Conservation (phyloP, 257 asterid species). For the Capsicum baccatum region DNA sequence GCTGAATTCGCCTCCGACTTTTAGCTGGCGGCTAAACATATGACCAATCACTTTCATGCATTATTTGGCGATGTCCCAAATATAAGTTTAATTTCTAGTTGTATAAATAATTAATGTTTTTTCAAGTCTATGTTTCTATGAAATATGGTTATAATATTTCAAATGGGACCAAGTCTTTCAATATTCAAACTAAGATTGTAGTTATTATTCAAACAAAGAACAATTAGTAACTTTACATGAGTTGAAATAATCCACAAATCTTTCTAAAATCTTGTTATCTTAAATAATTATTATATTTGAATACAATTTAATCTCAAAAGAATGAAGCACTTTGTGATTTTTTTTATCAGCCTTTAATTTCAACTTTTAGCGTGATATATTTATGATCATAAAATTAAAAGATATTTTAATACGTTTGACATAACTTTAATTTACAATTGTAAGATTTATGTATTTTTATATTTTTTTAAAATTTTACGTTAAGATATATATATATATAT, state of each 20-base stretch:
- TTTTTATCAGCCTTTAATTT: no score
- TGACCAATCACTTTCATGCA: not conserved
- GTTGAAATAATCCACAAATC: not conserved
- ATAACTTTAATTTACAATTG: no score
- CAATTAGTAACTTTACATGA: not conserved
- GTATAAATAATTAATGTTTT: not conserved
- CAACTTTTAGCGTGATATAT: no score
- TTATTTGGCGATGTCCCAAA: not conserved
- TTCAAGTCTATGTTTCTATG: not conserved
- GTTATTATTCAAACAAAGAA: not conserved
- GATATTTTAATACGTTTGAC: no score
- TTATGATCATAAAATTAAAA: no score
- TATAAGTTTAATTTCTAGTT: not conserved
- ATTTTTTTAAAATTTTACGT: no score
- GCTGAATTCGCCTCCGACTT: not conserved
- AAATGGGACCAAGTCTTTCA: slow-evolving; percentile 7
- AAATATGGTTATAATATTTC: not conserved
- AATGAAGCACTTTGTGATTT: no score
- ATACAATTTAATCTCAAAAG: no score
- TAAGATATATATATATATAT: no score
- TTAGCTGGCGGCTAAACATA: not conserved
- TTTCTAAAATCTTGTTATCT: not conserved
- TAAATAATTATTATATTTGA: not conserved
- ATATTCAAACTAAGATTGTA: not conserved
- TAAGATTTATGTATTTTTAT: no score